Evolutionary conservation across 208 protist genomes (phyloP), one percentile per base, ranked within the genome.

Genomic region (Trypanosoma cruzi): DNA sequence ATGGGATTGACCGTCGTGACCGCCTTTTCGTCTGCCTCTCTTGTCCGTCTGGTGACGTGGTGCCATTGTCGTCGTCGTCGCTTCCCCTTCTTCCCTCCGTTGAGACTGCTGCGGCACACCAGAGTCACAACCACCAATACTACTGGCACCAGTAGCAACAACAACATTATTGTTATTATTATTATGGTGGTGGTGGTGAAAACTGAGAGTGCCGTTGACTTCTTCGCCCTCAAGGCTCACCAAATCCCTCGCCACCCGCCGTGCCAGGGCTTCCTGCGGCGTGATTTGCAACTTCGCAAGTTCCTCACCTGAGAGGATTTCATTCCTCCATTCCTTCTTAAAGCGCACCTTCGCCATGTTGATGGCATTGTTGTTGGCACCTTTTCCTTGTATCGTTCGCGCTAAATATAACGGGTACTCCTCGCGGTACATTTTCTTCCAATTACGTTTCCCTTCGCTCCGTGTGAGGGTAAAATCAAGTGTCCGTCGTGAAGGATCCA

Each of bases 371-470:
- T 93, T 91, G 50, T 68, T 48, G 22, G 75, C 44, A 0, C 84
- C 85, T 1, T 55, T 50, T 4, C 89, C 84, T 24, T 70, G 76
- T 42, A 78, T 82, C 5, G 74, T 81, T 49, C 87, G 82, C 36
- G 83, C 61, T 22, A 87, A 56, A 64, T 74, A 95, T 14, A 78
- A 29, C 5, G 85, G 85, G 67, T 92, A 93, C 74, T 95, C 86
- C 53, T 91, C 77, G 0, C 64, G 62, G 53, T 88, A 95, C 28
- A 83, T 36, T 34, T 82, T 77, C 72, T 85, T 89, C 87, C 90
- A 95, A 0, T 54, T 69, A 28, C 73, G 76, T 64, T 84, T 82
- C 24, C 79, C 82, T 8, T 89, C 83, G 64, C 74, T 88, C 28
- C 76, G 86, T 18, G 67, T 78, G 34, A 95, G 73, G 50, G 74